These are phyloP conservation scores for Cryptosporidium felis DNA, from an alignment of 169 alveolate species.

Conservation along the genomic window DNA sequence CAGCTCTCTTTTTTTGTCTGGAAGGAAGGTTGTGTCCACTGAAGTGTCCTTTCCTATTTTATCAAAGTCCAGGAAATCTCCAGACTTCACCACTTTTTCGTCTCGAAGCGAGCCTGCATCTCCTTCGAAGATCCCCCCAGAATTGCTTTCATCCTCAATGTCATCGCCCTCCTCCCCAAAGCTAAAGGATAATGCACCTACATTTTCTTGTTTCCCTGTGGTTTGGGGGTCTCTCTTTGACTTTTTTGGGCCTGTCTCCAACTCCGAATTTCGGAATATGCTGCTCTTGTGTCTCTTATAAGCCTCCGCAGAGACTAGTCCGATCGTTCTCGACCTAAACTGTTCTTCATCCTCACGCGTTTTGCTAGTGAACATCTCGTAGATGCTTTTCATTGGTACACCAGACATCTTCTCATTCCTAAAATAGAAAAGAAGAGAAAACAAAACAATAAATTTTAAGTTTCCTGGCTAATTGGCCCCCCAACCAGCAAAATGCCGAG, in stretches of 20 bases:
- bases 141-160: not conserved
- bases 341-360: slow-evolving; percentile 13
- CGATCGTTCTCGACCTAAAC: slow-evolving; percentile 1
- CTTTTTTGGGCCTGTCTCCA: not conserved
- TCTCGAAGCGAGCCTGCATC: not conserved
- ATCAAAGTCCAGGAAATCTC: slow-evolving; percentile 1
- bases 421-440: too few species aligned
- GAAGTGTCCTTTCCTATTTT: slow-evolving; percentile 37
- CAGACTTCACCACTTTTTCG: too few species aligned
- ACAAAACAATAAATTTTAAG: too few species aligned
- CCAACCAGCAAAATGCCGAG: not conserved
- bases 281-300: not conserved
- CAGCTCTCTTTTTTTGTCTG: slow-evolving; percentile 30
- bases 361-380: slow-evolving; percentile 48
- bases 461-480: not conserved
- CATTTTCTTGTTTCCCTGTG: too few species aligned
- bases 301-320: slow-evolving; percentile 11
- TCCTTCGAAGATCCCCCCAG: not conserved
- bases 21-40: slow-evolving; percentile 47
- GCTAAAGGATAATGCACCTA: too few species aligned
- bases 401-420: too few species aligned
- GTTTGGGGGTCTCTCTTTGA: not conserved
- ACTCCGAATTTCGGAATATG: not conserved
- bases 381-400: not conserved
- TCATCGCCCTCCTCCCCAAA: not conserved